phyloP scores from a whole-genome alignment of 164 flowering plant genomes.

The Stephania cephalantha region DNA sequence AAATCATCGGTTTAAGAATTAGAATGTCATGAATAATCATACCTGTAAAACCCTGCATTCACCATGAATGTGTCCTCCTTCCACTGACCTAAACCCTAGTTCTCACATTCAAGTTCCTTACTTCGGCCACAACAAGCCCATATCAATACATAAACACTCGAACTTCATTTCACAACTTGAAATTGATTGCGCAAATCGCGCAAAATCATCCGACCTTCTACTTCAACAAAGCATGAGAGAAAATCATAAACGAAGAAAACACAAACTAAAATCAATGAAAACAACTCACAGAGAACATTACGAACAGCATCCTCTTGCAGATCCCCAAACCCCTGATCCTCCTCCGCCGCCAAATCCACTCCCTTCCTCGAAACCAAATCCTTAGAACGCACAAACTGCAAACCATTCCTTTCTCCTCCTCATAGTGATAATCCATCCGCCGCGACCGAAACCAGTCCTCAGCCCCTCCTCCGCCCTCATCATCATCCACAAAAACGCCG shows the following conservation, averaged over 20 bases:
- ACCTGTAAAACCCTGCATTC: not conserved
- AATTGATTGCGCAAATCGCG: not conserved
- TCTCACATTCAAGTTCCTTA: not conserved
- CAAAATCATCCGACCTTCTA: not conserved
- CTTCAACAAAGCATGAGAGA: not conserved
- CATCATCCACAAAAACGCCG: constrained; percentile 14
- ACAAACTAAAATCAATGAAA: not conserved
- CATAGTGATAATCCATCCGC: constrained; percentile 54
- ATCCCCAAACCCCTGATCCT: constrained; percentile 56
- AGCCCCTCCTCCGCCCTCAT: constrained; percentile 26
- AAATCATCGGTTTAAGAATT: too few relatives aligned
- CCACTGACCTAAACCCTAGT: not conserved
- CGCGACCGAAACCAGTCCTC: constrained; percentile 43
- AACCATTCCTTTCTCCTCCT: constrained; percentile 58
- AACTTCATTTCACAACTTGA: not conserved
- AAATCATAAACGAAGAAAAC: not conserved
- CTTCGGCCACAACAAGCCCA: not conserved
- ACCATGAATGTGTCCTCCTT: not conserved
- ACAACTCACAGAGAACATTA: constrained; percentile 78
- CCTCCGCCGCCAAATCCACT: constrained; percentile 19
- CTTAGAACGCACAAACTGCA: constrained; percentile 40
- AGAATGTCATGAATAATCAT: too few relatives aligned
- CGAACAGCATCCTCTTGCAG: constrained; percentile 69
- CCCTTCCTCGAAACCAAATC: constrained; percentile 29
- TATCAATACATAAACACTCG: not conserved